These are phyloP conservation scores for Podila clonocystis DNA, from an alignment of 192 early-diverging fungal species.

Conservation along the genomic window DNA sequence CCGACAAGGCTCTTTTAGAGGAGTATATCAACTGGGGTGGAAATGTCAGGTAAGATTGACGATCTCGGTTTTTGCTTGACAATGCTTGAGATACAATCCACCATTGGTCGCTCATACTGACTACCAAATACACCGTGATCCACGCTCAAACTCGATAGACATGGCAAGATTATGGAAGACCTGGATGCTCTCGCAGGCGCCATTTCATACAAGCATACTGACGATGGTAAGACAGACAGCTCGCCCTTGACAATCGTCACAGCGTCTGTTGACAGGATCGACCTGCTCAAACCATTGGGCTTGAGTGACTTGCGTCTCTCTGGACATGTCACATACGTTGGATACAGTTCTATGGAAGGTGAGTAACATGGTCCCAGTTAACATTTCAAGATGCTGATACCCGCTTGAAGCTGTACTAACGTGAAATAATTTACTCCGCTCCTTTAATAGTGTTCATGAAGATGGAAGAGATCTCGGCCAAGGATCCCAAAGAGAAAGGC, in stretches of 20 bases:
- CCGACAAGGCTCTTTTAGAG: slow-evolving; percentile 75
- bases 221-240: slow-evolving; percentile 43
- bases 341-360: slow-evolving; percentile 90
- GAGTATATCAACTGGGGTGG: slow-evolving; percentile 86
- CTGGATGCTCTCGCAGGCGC: slow-evolving; percentile 87
- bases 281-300: slow-evolving; percentile 71
- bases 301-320: slow-evolving; percentile 80
- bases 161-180: slow-evolving; percentile 89
- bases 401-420: neutral
- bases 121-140: neutral
- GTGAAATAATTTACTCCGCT: neutral
- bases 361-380: neutral
- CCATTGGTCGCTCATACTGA: too few species aligned
- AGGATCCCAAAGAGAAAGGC: slow-evolving; percentile 13
- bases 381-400: neutral
- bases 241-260: slow-evolving; percentile 82
- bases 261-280: slow-evolving; percentile 88
- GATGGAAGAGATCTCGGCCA: slow-evolving; percentile 63
- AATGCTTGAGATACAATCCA: too few species aligned
- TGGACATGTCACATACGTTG: slow-evolving; percentile 87
- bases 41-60: slow-evolving; percentile 57
- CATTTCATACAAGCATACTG: slow-evolving; percentile 79
- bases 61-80: neutral
- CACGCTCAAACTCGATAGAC: slow-evolving; percentile 20
- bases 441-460: slow-evolving; percentile 65